Conservation (phyloP, 2,329 filamentous ascomycete genomes). For the Alternaria alternata region DNA sequence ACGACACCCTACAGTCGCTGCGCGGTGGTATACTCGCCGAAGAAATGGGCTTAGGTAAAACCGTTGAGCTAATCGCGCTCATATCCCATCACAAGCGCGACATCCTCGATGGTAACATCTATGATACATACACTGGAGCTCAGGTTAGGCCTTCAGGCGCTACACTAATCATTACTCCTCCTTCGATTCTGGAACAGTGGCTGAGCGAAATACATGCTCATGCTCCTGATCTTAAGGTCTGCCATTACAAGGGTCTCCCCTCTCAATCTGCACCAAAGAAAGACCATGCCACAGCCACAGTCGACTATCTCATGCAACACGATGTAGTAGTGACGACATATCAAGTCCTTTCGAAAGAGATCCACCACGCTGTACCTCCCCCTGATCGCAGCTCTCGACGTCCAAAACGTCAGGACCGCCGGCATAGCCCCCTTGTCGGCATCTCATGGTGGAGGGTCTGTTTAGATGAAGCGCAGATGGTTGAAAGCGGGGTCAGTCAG, state of each 20-base stretch:
- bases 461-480: conserved; percentile 84
- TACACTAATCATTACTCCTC: conserved; percentile 70
- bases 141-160: conserved; percentile 61
- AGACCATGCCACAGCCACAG: conserved; percentile 49
- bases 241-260: conserved; percentile 64
- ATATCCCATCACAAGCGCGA: conserved; percentile 68
- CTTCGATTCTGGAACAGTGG: conserved; percentile 70
- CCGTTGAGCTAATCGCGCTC: conserved; percentile 75
- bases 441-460: conserved; percentile 88
- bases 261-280: conserved; percentile 37
- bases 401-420: conserved; percentile 70
- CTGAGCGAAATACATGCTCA: conserved; percentile 66
- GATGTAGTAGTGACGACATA: conserved; percentile 72
- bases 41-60: conserved; percentile 86
- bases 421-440: conserved; percentile 78
- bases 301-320: conserved; percentile 58
- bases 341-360: conserved; percentile 76
- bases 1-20: conserved; percentile 49
- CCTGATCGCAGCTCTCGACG: conserved; percentile 74
- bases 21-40: conserved; percentile 75
- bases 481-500: conserved; percentile 86
- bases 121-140: conserved; percentile 54
- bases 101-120: conserved; percentile 24
- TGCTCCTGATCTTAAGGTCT: conserved; percentile 64
- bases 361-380: conserved; percentile 76